phyloP scores from a whole-genome alignment of 371 early-diverging fungal genomes.

The Thermomucor indicae-seudaticae region DNA sequence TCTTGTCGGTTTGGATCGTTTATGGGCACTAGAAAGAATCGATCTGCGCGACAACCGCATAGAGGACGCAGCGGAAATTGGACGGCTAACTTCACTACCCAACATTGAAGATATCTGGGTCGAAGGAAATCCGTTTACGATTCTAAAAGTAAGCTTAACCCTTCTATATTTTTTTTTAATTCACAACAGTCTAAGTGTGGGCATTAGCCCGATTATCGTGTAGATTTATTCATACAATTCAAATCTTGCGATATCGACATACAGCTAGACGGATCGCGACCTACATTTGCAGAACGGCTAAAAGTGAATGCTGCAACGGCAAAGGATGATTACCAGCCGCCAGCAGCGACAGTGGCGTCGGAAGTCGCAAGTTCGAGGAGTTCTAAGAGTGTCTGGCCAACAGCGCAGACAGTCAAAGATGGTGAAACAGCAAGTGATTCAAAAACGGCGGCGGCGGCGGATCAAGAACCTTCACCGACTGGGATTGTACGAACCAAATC shows the following conservation, averaged over 20 bases:
- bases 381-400: slow-evolving; percentile 6
- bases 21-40: slow-evolving; percentile 68
- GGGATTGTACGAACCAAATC: slow-evolving; percentile 18
- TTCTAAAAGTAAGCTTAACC: slow-evolving; percentile 35
- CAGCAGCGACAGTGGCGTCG: slow-evolving; percentile 14
- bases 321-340: slow-evolving; percentile 8
- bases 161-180: background rate
- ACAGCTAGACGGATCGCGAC: slow-evolving; percentile 53
- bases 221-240: slow-evolving; percentile 51
- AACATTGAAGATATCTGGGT: slow-evolving; percentile 58
- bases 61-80: slow-evolving; percentile 55
- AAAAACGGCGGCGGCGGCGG: background rate
- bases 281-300: slow-evolving; percentile 49
- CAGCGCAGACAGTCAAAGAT: slow-evolving; percentile 2
- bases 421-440: background rate
- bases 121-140: slow-evolving; percentile 59
- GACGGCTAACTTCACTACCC: slow-evolving; percentile 53
- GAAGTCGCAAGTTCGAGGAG: background rate
- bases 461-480: background rate
- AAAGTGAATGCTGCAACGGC: slow-evolving; percentile 14
- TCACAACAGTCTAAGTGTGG: background rate
- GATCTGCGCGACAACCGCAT: slow-evolving; percentile 68
- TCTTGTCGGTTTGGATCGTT: slow-evolving; percentile 61
- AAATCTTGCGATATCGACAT: slow-evolving; percentile 43
- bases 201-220: slow-evolving; percentile 50